Base-by-base conservation (phyloP, 306 rosid genomes). In the Casuarina glauca region DNA sequence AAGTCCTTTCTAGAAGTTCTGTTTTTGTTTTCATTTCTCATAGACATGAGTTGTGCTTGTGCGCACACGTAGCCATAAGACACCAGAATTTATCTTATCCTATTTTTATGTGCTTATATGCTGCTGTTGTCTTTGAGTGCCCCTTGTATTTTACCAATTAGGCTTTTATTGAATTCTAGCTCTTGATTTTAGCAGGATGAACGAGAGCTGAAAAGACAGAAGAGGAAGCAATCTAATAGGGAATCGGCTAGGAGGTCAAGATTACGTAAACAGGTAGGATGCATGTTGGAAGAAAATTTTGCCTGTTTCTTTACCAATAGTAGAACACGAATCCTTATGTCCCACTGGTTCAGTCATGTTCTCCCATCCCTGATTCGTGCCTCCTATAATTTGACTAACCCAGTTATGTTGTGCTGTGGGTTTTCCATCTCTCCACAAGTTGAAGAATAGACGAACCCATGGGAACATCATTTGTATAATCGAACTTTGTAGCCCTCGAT, bases 231-330 rank as follows among this genome's bases (percentile, higher is more conserved):
- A 82, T 96, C 99, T 15, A 96, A 96, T 69, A 85, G 99, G 81
- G 99, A 96, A 79, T 96, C 99, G 10, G 99, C 99, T 38, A 82
- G 99, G 90, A 90, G 99, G 88, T 96, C 99, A 79, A 91, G 99
- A 84, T 80, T 96, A 55, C 97, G 99, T 76, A 96, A 96, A 83
- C 99, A 96, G 98, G 99, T 96, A 80, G 44, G 38, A 20, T 32
- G 54, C 61, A 46, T 71, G 74, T 74, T 52, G 46, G 52, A 32
- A n/a, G 50, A 26, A 17, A 41, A 26, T 42, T n/a, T 39, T 66
- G 6, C 15, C 71, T 42, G 35, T 67, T 42, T 42, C 51, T 48
- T 48, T 9, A 48, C 51, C 51, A 48, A 48, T 48, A 48, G 9
- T 48, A 52, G n/a, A 17, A 16, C 58, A 52, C 5, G 58, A 62